These are phyloP conservation scores for Tubosaeta sp. DNA, from an alignment of 768 basidiomycete genomes.

Conservation along the genomic window DNA sequence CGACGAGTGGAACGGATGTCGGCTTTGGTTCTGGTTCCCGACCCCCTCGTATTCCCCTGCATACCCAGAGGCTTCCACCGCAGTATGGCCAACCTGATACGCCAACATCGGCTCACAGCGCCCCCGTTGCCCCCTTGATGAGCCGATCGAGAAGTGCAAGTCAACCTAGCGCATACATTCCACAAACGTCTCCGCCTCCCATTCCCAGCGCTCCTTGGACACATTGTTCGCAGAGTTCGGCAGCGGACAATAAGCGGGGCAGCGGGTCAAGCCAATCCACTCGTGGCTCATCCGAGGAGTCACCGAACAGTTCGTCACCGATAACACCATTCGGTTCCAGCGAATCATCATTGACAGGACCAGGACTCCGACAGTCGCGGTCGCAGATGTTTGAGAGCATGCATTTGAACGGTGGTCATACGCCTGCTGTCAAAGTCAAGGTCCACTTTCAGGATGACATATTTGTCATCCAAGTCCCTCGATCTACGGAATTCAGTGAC, in stretches of 20 bases:
- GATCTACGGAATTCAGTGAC: constrained; percentile 72
- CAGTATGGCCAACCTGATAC: constrained; percentile 46
- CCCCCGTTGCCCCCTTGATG: constrained; percentile 29
- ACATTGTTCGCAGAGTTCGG: constrained; percentile 39
- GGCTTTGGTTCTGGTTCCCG: constrained; percentile 35
- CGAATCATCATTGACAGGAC: constrained; percentile 68
- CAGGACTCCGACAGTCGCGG: constrained; percentile 50
- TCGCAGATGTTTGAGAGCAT: constrained; percentile 51
- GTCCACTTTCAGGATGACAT: constrained; percentile 94
- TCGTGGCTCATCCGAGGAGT: constrained; percentile 72
- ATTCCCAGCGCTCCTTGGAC: constrained; percentile 51
- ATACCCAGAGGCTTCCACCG: constrained; percentile 54
- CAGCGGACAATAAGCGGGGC: constrained; percentile 59
- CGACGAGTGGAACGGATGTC: constrained; percentile 40
- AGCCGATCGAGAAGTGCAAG: constrained; percentile 74
- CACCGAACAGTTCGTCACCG: constrained; percentile 81
- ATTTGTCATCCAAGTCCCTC: constrained; percentile 88
- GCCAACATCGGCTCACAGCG: constrained; percentile 31
- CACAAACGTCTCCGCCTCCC: constrained; percentile 48
- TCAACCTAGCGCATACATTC: constrained; percentile 68
- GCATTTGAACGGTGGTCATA: constrained; percentile 27
- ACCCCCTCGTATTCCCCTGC: constrained; percentile 42
- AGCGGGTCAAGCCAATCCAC: constrained; percentile 85
- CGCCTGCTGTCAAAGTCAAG: constrained; percentile 77
- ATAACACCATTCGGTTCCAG: constrained; percentile 89